A percentile compares a stretch with the other conserved stretches of the same genome.
These are phyloP conservation scores for Hysterium pulicare DNA, from an alignment of 2,329 filamentous ascomycete genomes.

Conservation along the genomic window DNA sequence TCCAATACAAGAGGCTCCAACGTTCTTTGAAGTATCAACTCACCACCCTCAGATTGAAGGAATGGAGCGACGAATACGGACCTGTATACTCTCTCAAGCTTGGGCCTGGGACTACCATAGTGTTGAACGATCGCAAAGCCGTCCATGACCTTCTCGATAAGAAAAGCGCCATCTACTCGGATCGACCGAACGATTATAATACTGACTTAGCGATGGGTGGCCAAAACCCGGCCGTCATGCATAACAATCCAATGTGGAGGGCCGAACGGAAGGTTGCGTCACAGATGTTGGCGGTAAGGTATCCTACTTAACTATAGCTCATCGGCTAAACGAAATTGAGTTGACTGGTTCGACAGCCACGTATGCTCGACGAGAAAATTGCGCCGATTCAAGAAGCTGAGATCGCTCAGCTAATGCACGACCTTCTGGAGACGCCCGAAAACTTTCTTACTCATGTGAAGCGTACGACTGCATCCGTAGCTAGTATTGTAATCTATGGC, in stretches of 20 bases:
- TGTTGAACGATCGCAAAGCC: slow-evolving; percentile 2
- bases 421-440: slow-evolving; percentile 2
- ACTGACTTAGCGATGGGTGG: neutral
- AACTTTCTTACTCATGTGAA: neutral
- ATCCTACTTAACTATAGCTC: neutral
- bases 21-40: neutral
- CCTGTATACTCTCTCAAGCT: slow-evolving; percentile 1
- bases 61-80: slow-evolving; percentile 2
- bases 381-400: slow-evolving; percentile 3
- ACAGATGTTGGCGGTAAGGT: slow-evolving; percentile 3
- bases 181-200: slow-evolving; percentile 1
- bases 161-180: slow-evolving; percentile 32
- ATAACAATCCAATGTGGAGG: slow-evolving; percentile 3
- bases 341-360: neutral
- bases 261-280: slow-evolving; percentile 3
- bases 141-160: slow-evolving; percentile 40
- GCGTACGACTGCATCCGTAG: neutral
- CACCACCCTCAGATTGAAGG: neutral
- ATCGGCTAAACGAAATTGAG: too few relatives aligned
- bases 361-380: slow-evolving; percentile 1
- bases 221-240: slow-evolving; percentile 2
- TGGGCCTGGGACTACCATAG: neutral
- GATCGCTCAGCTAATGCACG: neutral
- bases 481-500: neutral
- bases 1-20: neutral